phyloP scores from a whole-genome alignment of 139 green algal species.

The Limnomonas spitsbergensis region DNA sequence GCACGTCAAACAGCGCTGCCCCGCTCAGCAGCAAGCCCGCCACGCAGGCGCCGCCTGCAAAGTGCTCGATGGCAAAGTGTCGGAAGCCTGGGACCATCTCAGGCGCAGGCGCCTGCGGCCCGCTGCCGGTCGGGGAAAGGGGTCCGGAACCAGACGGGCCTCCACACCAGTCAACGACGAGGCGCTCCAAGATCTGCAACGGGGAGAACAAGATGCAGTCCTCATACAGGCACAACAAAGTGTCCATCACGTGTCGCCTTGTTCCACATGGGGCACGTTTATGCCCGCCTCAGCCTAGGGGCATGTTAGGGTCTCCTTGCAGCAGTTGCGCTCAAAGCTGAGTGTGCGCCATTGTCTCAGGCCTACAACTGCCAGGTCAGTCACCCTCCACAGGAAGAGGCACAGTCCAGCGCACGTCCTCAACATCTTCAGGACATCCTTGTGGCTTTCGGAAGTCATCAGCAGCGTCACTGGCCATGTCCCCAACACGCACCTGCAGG shows the following conservation, averaged over 20 bases:
- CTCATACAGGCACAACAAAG: not conserved
- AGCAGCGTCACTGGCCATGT: too few relatives aligned
- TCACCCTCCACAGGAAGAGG: too few relatives aligned
- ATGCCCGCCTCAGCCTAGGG: too few relatives aligned
- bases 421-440: too few relatives aligned
- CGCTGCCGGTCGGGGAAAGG: not conserved
- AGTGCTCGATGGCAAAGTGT: slow-evolving; percentile 50
- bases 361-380: too few relatives aligned
- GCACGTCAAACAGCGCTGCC: slow-evolving; percentile 39
- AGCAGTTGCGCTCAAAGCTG: too few relatives aligned
- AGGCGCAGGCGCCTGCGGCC: not conserved
- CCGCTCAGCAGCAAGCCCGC: slow-evolving; percentile 38
- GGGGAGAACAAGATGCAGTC: not conserved
- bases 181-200: slow-evolving; percentile 42
- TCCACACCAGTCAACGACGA: slow-evolving; percentile 52
- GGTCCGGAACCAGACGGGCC: not conserved
- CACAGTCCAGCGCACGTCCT: too few relatives aligned
- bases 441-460: too few relatives aligned
- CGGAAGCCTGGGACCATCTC: slow-evolving; percentile 50
- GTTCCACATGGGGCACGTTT: too few relatives aligned
- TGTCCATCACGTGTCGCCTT: not conserved
- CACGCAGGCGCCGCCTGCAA: slow-evolving; percentile 61
- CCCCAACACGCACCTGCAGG: slow-evolving; percentile 54
- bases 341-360: too few relatives aligned
- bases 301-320: too few relatives aligned